Conservation (phyloP, 2,329 filamentous ascomycete genomes). For the Colletotrichum cordylinicola region DNA sequence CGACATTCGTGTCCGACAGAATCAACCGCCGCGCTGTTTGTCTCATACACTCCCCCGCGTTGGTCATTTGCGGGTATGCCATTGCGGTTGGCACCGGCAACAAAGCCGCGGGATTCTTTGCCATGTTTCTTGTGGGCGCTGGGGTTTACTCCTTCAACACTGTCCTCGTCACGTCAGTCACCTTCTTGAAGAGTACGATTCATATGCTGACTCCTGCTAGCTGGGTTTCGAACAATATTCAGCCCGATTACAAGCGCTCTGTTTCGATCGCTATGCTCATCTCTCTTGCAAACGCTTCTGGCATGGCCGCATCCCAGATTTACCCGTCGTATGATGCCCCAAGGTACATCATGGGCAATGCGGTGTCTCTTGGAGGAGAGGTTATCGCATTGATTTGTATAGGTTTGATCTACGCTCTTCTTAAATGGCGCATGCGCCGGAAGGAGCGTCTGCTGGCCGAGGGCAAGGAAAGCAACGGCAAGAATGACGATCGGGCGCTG, state of each 20-base stretch:
- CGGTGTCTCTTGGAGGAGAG: conserved; percentile 28
- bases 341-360: conserved; percentile 29
- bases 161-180: background rate
- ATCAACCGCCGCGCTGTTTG: conserved; percentile 33
- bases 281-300: conserved; percentile 34
- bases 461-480: conserved; percentile 1
- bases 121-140: conserved; percentile 32
- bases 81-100: conserved; percentile 34
- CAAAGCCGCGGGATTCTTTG: conserved; percentile 34
- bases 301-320: conserved; percentile 35
- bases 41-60: conserved; percentile 30
- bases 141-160: background rate
- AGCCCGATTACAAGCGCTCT: conserved; percentile 37
- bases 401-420: background rate
- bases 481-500: background rate
- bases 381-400: conserved; percentile 20
- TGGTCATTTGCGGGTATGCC: conserved; percentile 36
- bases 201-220: accelerated
- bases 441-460: background rate
- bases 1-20: conserved; percentile 32
- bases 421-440: background rate
- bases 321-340: conserved; percentile 35
- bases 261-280: conserved; percentile 34
- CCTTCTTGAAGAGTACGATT: background rate
- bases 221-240: conserved; percentile 38